Evolutionary conservation across 306 rosid genomes (phyloP).

Genomic region (Acacia confusa): DNA sequence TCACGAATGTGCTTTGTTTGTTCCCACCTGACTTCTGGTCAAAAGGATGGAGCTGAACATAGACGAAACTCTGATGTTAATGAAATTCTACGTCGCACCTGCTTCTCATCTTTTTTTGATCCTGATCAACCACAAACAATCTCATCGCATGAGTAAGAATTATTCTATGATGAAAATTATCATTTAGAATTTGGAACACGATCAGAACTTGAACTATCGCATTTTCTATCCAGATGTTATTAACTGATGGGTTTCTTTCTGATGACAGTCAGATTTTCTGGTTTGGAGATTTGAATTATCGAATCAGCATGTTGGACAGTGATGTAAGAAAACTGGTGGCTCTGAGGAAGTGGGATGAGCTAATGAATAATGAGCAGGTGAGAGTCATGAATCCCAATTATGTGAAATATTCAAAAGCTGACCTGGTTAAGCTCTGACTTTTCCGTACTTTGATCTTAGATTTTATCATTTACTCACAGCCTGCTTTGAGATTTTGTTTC

Average conservation of each 20-base stretch:
- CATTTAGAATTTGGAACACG: background rate
- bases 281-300: constrained; percentile 97
- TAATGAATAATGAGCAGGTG: constrained; percentile 81
- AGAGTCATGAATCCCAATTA: constrained; percentile 21
- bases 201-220: background rate
- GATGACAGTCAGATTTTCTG: constrained; percentile 84
- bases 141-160: constrained; percentile 88
- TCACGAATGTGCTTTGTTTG: constrained; percentile 93
- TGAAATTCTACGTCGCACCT: constrained; percentile 81
- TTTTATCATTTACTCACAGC: background rate
- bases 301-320: constrained; percentile 65
- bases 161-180: background rate
- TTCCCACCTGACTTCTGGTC: constrained; percentile 95
- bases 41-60: constrained; percentile 78
- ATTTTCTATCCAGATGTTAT: constrained; percentile 11
- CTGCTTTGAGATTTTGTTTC: background rate
- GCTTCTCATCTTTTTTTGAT: constrained; percentile 73
- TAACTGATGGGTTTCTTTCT: constrained; percentile 34
- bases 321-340: constrained; percentile 66
- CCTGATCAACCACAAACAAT: constrained; percentile 80
- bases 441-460: too few species aligned
- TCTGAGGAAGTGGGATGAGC: constrained; percentile 74
- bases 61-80: constrained; percentile 83
- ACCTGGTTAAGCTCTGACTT: background rate
- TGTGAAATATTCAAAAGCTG: background rate